phyloP scores from a whole-genome alignment of 2,329 filamentous ascomycete species.

The Aureobasidium lini region DNA sequence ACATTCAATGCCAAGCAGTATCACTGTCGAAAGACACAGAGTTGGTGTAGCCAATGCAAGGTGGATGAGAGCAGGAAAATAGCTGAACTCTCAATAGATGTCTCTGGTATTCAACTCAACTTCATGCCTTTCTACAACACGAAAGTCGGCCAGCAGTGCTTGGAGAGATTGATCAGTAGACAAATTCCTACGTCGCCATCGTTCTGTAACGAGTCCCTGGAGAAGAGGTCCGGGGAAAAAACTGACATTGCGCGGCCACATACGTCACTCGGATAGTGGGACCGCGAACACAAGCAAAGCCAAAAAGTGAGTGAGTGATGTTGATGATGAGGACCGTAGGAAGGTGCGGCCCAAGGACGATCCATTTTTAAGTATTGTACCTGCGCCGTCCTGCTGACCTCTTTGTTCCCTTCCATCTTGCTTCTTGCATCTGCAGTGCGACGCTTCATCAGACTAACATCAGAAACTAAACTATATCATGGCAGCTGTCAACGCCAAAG shows the following conservation, averaged over 20 bases:
- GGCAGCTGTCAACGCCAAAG: slow-evolving; percentile 16
- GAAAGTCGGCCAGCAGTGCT: too few species aligned
- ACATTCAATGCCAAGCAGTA: background rate
- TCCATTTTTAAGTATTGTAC: slow-evolving; percentile 3
- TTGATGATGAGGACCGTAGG: background rate
- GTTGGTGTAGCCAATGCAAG: too few species aligned
- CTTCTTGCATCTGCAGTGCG: background rate
- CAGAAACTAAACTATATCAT: background rate
- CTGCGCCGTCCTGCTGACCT: slow-evolving; percentile 7
- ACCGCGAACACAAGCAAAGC: background rate
- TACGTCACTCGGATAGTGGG: background rate
- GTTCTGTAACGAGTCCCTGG: background rate
- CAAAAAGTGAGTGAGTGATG: slow-evolving; percentile 4
- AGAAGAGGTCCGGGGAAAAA: background rate
- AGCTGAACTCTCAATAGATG: too few species aligned
- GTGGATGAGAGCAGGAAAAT: too few species aligned
- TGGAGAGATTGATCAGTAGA: too few species aligned
- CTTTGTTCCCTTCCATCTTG: background rate
- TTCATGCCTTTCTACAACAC: too few species aligned
- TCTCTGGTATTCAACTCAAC: too few species aligned
- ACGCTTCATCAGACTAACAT: background rate
- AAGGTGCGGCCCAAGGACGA: background rate
- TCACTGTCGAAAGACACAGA: too few species aligned
- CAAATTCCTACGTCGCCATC: background rate
- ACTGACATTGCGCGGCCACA: slow-evolving; percentile 10